These are phyloP conservation scores for Rhizomucor miehei DNA, from an alignment of 371 early-diverging fungal genomes.

Conservation along the genomic window DNA sequence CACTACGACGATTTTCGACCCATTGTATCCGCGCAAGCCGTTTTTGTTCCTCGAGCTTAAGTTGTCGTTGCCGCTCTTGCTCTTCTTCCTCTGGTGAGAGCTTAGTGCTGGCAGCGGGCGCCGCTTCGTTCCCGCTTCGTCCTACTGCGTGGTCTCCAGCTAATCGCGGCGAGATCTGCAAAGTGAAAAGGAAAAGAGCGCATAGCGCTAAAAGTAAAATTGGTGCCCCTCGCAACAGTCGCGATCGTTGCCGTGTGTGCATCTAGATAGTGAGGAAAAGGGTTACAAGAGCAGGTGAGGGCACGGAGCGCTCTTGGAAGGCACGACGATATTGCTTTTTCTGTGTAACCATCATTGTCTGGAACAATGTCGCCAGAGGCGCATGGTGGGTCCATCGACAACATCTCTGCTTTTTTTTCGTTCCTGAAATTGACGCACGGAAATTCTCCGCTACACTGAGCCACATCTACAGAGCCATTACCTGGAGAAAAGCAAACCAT, in stretches of 20 bases:
- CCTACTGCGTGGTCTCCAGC: no score
- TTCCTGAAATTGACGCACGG: no score
- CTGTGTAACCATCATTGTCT: constrained; percentile 4
- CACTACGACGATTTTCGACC: constrained; percentile 1
- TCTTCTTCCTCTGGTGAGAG: neutral
- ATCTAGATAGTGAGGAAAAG: neutral
- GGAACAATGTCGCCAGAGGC: neutral
- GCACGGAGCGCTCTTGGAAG: neutral
- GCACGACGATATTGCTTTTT: neutral
- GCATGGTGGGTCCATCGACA: no score
- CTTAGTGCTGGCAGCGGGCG: neutral
- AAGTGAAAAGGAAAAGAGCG: constrained; percentile 2
- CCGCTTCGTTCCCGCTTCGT: no score
- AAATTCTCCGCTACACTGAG: no score
- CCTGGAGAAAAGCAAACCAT: no score
- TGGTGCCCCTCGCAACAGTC: neutral
- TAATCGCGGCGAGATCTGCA: constrained; percentile 1
- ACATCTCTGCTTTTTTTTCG: no score
- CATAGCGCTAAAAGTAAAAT: neutral
- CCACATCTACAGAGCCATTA: no score
- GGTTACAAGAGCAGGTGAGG: no score
- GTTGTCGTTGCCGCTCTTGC: no score
- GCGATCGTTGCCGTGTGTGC: constrained; percentile 6
- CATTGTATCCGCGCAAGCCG: neutral
- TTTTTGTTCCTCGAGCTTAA: neutral